Evolutionary conservation across 2,329 filamentous ascomycete genomes (phyloP).

Genomic region (Plectosphaerella sp.): DNA sequence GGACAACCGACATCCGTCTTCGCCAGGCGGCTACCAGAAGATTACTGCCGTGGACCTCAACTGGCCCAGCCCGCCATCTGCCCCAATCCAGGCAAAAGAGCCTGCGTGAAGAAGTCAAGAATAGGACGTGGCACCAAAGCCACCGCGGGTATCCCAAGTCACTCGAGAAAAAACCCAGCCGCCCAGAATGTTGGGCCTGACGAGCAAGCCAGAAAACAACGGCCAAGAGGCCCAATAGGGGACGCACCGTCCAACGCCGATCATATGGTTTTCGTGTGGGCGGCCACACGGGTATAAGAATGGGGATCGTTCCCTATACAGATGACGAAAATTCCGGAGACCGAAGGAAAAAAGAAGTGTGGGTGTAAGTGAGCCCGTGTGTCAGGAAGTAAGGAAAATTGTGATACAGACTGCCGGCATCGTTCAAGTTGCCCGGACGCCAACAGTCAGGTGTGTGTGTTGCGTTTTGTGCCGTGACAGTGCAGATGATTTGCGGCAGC

Average conservation of each 20-base stretch:
- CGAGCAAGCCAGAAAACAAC: too few species aligned
- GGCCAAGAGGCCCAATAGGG: not conserved
- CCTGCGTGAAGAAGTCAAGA: too few species aligned
- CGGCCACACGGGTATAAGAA: not conserved
- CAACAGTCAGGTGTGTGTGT: not conserved
- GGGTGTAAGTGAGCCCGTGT: not conserved
- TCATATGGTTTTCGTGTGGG: not conserved
- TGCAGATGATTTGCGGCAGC: not conserved
- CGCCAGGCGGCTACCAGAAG: too few species aligned
- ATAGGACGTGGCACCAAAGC: too few species aligned
- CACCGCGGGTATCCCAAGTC: too few species aligned
- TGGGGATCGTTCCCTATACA: not conserved
- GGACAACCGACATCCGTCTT: too few species aligned
- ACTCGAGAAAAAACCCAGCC: too few species aligned
- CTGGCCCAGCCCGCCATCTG: too few species aligned
- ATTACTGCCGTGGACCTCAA: too few species aligned
- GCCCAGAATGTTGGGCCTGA: too few species aligned
- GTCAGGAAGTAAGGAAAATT: not conserved
- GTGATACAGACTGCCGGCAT: not conserved
- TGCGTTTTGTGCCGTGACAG: not conserved
- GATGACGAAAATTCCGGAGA: not conserved
- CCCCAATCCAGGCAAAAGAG: too few species aligned
- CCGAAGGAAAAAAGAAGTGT: not conserved
- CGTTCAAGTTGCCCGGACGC: not conserved
- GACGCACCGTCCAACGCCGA: not conserved